Evolutionary conservation across 805 yeast genomes (phyloP), one percentile per base, ranked within the genome.

Genomic region (Monosporozyma servazzii): DNA sequence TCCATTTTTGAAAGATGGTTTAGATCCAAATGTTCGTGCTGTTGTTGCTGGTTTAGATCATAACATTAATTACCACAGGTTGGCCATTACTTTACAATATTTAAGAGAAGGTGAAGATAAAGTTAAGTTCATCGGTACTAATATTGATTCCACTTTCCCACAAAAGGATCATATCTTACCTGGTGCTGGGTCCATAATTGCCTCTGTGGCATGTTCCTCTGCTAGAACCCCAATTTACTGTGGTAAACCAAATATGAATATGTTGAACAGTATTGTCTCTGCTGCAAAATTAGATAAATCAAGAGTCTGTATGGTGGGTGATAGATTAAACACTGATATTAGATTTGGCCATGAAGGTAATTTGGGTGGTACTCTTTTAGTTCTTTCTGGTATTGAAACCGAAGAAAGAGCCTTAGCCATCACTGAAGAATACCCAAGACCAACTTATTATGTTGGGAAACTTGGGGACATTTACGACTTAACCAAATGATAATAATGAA

Each of bases 91-190:
- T 6, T 75, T 90, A 72, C 90, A 88, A 61, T 90, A 93, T 60
- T 73, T 93, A 48, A 73, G 76, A 54, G 78, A 82, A 52, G 44
- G 44, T 21, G 69, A 72, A 41, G 72, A 75, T 2, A 45, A 53
- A 17, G 74, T 88, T 3, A 77, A 82, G 31, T 93, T 88, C 67
- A 74, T 93, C 56, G 98, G 97, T 21, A 93, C 98, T 5, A 93
- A 93, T 67, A 86, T 87, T 43, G 99, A 93, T 68, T 85, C 96
- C 1, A 93, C 99, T 0, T 93, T 82, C 73, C 99, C 99, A 2
- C 80, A 86, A 53, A 83, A 86, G 67, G 96, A 96, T 1, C 74
- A 79, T 59, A 77, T 87, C 47, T 76, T 93, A 48, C 95, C 96
- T 18, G 99, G 99, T 30, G 98, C 99, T 1, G 99, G 99, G 1